Evolutionary conservation across 169 alveolate genomes (phyloP), one percentile per base, ranked within the genome.

Genomic region (Babesia caballi): DNA sequence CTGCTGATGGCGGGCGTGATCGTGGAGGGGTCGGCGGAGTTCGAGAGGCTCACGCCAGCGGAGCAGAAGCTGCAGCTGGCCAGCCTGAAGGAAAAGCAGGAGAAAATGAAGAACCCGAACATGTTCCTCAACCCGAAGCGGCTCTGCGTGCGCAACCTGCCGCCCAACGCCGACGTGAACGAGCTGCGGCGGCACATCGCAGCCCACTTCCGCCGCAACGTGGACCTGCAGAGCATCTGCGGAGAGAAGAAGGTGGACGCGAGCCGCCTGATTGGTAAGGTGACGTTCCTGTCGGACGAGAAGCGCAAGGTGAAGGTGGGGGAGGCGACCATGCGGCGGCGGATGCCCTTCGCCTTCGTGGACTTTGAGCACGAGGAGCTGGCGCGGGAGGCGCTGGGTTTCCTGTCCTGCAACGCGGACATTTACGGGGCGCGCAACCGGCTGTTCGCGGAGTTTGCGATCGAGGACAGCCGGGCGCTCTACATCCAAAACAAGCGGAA

Each of bases 261-360:
- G 19, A 71, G 60, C 56, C 53, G 80, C 36, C 69, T 74, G 4
- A 70, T 81, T 5, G 80, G 75, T 25, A 72, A 72, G 72, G 66
- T 81, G 2, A 69, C 72, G 0, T 33, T 81, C 33, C 58, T 81
- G 15, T 38, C 72, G 38, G 88, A 72, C 38, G 84, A 81, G 36
- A 50, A 75, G 17, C 65, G 82, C 58, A 81, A 61, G 78, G 82
- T 67, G 35, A 66, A 60, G 41, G 72, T 38, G 32, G 69, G 60
- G 25, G 88, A 57, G 33, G 7, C 59, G 14, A 49, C 33, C 35
- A 66, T 81, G 53, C 66, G 71, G 46, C 57, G 75, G 36, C 38
- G 75, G 49, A 81, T 47, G 72, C 83, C 84, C 15, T 81, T 71
- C 36, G 88, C 84, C 19, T 81, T 81, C 52, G 58, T 81, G 21